Evolutionary conservation across 129 eudicot genomes (phyloP), one percentile per base, ranked within the genome.

Genomic region (Flaveria robusta): DNA sequence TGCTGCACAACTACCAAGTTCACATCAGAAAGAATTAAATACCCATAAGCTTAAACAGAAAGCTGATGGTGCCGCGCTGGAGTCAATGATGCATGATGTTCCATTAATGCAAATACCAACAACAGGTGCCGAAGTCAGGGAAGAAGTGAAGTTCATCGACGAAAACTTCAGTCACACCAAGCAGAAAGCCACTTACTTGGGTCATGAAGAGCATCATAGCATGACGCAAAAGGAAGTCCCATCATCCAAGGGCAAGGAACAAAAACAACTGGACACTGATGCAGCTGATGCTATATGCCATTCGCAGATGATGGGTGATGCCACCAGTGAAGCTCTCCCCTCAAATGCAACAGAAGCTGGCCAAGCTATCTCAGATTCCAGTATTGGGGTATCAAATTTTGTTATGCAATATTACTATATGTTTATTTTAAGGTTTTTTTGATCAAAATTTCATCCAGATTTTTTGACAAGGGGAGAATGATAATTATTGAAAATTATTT

Each of bases 81-180:
- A 66, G 31, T 45, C 68, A 31, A 46, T 43, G 42, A 50, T 69
- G 42, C 72, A 65, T 14, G 71, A 74, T 66, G 70, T 52, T 64
- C 59, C 78, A 74, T 51, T 55, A 42, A 63, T 42, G 62, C 83
- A 83, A 24, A 70, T 75, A 73, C 76, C 75, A 54, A 51, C 71
- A 13, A 69, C 78, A 10, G 83, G 47, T 64, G 80, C 77, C 74
- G 78, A 69, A 14, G 41, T 16, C 29, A 79, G 70, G 74, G 72
- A 79, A 75, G 89, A 82, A 49, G 85, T 78, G 46, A 77, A 88
- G 66, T 78, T 86, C 50, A 71, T 77, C 41, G 85, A 87, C 60
- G 90, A 84, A 49, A 70, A 77, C 43, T 34, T 76, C 6, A 80
- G 71, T 68, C 72, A 81, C 51, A 49, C 78, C 42, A 79, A 76